phyloP scores from a whole-genome alignment of 2,329 filamentous ascomycete genomes.

The Aspergillus latus region DNA sequence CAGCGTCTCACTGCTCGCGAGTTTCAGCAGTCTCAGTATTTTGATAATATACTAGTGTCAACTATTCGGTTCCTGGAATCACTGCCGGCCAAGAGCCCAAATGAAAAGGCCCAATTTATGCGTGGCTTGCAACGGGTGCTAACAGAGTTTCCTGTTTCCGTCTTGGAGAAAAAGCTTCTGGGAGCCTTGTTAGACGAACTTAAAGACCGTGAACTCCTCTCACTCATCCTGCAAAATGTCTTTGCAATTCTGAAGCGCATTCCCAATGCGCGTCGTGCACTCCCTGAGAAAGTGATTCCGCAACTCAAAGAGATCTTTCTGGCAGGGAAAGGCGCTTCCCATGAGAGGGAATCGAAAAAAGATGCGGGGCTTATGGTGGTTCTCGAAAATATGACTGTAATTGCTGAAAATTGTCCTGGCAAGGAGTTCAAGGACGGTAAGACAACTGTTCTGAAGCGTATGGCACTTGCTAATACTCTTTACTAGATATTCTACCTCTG shows the following conservation, averaged over 20 bases:
- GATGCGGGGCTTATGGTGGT: slow-evolving; percentile 92
- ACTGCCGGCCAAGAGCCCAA: slow-evolving; percentile 85
- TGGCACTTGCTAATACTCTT: slow-evolving; percentile 22
- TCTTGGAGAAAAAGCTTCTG: slow-evolving; percentile 91
- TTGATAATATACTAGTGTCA: slow-evolving; percentile 94
- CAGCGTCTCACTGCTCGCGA: slow-evolving; percentile 84
- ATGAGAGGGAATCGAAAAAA: slow-evolving; percentile 75
- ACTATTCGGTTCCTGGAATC: slow-evolving; percentile 93
- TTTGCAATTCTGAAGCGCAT: slow-evolving; percentile 84
- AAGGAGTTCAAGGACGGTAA: slow-evolving; percentile 92
- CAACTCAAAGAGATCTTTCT: slow-evolving; percentile 81
- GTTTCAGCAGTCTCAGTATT: slow-evolving; percentile 93
- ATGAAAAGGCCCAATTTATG: slow-evolving; percentile 89
- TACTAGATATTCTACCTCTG: slow-evolving; percentile 78
- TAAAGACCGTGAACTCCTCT: slow-evolving; percentile 84
- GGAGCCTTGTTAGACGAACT: slow-evolving; percentile 87
- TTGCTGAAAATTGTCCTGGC: slow-evolving; percentile 78
- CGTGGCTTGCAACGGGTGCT: slow-evolving; percentile 82
- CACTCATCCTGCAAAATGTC: slow-evolving; percentile 83
- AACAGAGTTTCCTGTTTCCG: slow-evolving; percentile 86
- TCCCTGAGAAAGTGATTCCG: slow-evolving; percentile 84
- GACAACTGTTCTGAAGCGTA: slow-evolving; percentile 31
- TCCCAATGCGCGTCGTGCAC: slow-evolving; percentile 72
- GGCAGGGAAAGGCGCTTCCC: slow-evolving; percentile 46
- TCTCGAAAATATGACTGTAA: slow-evolving; percentile 74